Evolutionary conservation across 345 rosid species (phyloP), one percentile per base, ranked within the genome.

Genomic region (Trapa incisa): DNA sequence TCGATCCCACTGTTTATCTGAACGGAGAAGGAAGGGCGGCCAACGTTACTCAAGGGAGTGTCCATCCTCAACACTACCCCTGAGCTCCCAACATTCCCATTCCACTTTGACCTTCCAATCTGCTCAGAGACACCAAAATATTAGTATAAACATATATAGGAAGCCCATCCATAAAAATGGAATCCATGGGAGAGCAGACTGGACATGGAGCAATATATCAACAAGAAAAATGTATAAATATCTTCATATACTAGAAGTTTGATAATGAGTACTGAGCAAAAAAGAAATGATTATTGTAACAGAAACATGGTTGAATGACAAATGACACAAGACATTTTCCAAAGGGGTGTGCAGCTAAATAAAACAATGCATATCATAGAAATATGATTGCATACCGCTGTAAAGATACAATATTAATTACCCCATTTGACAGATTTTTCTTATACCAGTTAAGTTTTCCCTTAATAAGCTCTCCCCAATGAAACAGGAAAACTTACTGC

Each of bases 31-130:
- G 94, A 87, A 47, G 98, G 90, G 56, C 77, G 79, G 45, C 90
- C 87, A 35, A 84, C 80, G 68, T 72, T 71, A 0, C 84, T 78
- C 72, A 88, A 86, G 2, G 93, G 87, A 5, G 87, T 79, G 74
- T 92, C 96, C 47, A 80, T 88, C 76, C 89, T 79, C 68, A 86
- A 47, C 22, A 87, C 95, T n/a, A 93, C 45, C 64, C 98, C 97
- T 3, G 92, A 86, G 74, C 84, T 85, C 68, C 97, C 98, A 3
- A 79, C 75, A 78, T 87, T 87, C 15, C 96, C 92, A 62, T 93
- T 90, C 96, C 98, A 90, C 79, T 90, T 93, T 4, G 98, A 93
- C 76, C 97, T 78, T 43, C 98, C 97, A 78, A 80, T 61, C 98
- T 93, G 89, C 88, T 74, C 35, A 16, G 3, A 57, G 37, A 32